Conservation (phyloP, 1,139 yeast species). For the Candida sp. region DNA sequence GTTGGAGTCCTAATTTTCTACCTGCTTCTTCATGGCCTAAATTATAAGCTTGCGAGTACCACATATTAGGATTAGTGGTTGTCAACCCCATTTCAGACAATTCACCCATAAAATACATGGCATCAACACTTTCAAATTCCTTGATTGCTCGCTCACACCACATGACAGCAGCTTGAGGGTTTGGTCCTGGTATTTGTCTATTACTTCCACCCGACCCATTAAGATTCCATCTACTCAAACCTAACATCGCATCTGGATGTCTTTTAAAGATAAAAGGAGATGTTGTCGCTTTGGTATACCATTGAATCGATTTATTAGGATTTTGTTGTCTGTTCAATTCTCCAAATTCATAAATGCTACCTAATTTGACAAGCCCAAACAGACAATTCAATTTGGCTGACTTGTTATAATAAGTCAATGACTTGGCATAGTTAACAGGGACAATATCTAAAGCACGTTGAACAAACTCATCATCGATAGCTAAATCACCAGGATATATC, state of each 20-base stretch:
- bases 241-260: slow-evolving; percentile 86
- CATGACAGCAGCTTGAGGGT: slow-evolving; percentile 73
- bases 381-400: slow-evolving; percentile 79
- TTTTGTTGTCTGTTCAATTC: slow-evolving; percentile 64
- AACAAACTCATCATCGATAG: slow-evolving; percentile 35
- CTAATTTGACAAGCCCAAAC: slow-evolving; percentile 82
- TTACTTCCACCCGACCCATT: slow-evolving; percentile 67
- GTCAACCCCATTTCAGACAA: slow-evolving; percentile 82
- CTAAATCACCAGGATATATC: slow-evolving; percentile 47
- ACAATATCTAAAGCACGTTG: slow-evolving; percentile 31
- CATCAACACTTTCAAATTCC: slow-evolving; percentile 68
- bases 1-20: slow-evolving; percentile 9
- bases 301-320: slow-evolving; percentile 75
- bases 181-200: slow-evolving; percentile 54
- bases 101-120: slow-evolving; percentile 81
- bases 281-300: slow-evolving; percentile 82
- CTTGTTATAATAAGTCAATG: slow-evolving; percentile 66
- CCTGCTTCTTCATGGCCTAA: slow-evolving; percentile 19
- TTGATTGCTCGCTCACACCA: slow-evolving; percentile 91
- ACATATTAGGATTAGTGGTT: slow-evolving; percentile 27
- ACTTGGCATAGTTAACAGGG: slow-evolving; percentile 53
- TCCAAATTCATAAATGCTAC: slow-evolving; percentile 86
- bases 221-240: slow-evolving; percentile 89
- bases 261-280: slow-evolving; percentile 51
- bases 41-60: slow-evolving; percentile 22